Base-by-base conservation (phyloP, 495 filamentous ascomycete genomes). In the Geoglossum glabrum region DNA sequence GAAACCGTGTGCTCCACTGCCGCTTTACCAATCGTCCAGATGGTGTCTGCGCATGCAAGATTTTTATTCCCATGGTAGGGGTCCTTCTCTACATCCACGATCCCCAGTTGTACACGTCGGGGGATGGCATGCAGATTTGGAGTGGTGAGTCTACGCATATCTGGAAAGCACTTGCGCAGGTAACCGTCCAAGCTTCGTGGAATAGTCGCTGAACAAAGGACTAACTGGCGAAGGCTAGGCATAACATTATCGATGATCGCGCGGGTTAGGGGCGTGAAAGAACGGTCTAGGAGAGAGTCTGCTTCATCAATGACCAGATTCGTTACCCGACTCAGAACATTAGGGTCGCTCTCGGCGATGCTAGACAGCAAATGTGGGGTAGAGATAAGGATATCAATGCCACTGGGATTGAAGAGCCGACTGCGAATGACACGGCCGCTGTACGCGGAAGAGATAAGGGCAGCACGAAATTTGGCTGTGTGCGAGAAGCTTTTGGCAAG, bases 171-270 rank as follows among this genome's bases (percentile, higher is more conserved):
- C 56, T 81, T 79, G 51, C 76, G 77, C n/a, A 97, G 76, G 64
- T 83, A 85, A 55, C 74, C 79, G 68, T 98, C 90, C 4, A 98
- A 77, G 64, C 85, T 84, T 57, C 81, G 79, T 1, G 92, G 92
- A 61, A 98, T 97, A 13, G 92, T 98, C 59, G 92, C 92, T 3
- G 92, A 97, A 73, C 92, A 97, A 58, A 97, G 79, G 25, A 98
- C 78, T n/a, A 97, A 75, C 65, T 95, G 87, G 59, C 84, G 78
- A 9, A 97, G 74, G 0, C 86, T 87, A 1, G 87, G 83, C 1
- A 79, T 74, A 3, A 78, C 75, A 61, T 84, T 81, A 64, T 90
- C 83, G 60, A 97, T 77, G 59, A 97, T 82, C 51, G 79, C 76
- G 15, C 79, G 83, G 0, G 93, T 96, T 28, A 82, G 82, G 1